Conservation (phyloP, 169 alveolate genomes). For the Cryptosporidium tyzzeri region DNA sequence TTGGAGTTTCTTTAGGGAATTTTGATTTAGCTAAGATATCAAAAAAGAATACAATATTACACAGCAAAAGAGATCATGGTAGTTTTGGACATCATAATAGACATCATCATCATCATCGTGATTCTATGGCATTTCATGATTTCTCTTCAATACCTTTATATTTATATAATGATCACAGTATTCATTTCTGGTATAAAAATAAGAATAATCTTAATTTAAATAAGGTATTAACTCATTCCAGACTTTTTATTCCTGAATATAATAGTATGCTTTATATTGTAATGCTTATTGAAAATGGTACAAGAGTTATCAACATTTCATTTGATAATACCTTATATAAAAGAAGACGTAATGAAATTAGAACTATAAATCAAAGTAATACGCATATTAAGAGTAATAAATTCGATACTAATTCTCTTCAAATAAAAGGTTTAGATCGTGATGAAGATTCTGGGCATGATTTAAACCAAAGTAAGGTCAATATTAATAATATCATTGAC, state of each 20-base stretch:
- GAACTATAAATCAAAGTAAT: neutral
- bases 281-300: conserved; percentile 47
- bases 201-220: neutral
- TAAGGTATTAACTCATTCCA: conserved; percentile 49
- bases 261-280: conserved; percentile 31
- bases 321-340: conserved; percentile 37
- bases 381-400: neutral
- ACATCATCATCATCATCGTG: neutral
- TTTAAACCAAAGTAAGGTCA: neutral
- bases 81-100: too few species aligned
- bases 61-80: neutral
- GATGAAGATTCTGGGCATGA: neutral
- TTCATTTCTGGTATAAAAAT: conserved; percentile 25
- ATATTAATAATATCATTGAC: neutral
- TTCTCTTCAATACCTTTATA: conserved; percentile 12
- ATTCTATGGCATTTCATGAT: neutral
- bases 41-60: neutral
- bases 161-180: conserved; percentile 23
- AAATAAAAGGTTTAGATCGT: neutral
- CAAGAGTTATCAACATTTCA: conserved; percentile 54
- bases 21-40: neutral
- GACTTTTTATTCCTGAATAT: conserved; percentile 31
- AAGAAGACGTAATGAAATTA: conserved; percentile 36
- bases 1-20: conserved; percentile 20
- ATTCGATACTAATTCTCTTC: neutral